Evolutionary conservation across 2,329 filamentous ascomycete genomes (phyloP).

Genomic region (Microsporum canis): DNA sequence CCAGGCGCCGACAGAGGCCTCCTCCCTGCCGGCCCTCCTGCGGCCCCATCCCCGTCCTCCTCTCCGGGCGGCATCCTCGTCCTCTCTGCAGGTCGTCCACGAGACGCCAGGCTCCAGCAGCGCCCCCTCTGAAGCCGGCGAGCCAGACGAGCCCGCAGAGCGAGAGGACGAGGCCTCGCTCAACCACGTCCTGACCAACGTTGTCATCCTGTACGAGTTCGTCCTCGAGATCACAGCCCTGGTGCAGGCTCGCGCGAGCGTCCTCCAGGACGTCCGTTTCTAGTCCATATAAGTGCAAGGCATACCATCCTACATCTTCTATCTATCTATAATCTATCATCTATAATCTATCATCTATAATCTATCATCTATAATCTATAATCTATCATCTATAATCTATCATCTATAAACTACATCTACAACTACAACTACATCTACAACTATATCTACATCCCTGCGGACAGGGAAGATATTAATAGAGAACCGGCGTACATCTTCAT

Average conservation of each 20-base stretch:
- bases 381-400: neutral
- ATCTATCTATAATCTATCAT: too few relatives aligned
- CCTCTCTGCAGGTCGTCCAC: constrained; percentile 14
- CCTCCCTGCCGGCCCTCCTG: neutral
- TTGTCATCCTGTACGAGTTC: constrained; percentile 69
- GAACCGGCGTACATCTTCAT: neutral
- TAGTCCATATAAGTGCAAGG: too few relatives aligned
- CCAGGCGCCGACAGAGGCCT: neutral
- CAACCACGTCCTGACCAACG: constrained; percentile 68
- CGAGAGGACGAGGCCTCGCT: constrained; percentile 48
- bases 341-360: too few relatives aligned
- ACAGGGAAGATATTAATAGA: neutral
- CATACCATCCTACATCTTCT: too few relatives aligned
- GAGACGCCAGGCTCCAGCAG: constrained; percentile 6
- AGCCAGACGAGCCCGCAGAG: constrained; percentile 12
- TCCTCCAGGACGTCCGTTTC: constrained; percentile 64
- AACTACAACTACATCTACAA: neutral
- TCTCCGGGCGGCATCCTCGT: neutral
- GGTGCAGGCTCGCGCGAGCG: constrained; percentile 59
- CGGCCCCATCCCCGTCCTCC: neutral
- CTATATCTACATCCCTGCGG: neutral
- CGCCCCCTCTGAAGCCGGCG: neutral
- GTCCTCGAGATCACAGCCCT: constrained; percentile 64
- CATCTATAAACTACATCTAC: neutral
- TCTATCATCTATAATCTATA: neutral